Conservation (phyloP, 129 eudicot species). For the Saussurea involucrata region DNA sequence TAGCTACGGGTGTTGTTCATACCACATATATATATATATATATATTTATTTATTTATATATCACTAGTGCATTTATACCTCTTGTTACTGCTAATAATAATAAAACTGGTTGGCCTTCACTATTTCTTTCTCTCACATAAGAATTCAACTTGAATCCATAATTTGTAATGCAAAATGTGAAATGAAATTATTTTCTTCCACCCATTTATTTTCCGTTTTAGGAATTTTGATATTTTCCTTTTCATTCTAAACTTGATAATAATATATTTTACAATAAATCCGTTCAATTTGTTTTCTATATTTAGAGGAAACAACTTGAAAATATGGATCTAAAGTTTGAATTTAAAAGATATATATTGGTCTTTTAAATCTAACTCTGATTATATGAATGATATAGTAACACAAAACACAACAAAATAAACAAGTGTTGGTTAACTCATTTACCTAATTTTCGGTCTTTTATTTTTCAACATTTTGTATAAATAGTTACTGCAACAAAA, state of each 20-base stretch:
- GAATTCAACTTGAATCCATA: background rate
- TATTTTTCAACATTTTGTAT: background rate
- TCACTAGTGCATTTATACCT: slow-evolving; percentile 3
- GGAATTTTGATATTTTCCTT: background rate
- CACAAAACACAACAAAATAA: background rate
- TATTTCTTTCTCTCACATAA: background rate
- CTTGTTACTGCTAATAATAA: background rate
- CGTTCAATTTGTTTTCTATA: background rate
- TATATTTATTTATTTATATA: no score
- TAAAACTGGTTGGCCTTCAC: background rate
- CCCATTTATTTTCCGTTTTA: background rate
- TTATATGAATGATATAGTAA: background rate
- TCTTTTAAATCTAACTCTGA: background rate
- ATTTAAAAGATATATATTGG: no score
- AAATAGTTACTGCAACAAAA: background rate
- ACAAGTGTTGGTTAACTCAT: background rate
- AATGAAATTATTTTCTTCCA: background rate
- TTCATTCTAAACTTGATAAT: background rate
- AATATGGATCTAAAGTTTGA: no score
- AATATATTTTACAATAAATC: no score
- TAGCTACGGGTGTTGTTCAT: background rate
- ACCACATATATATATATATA: no score
- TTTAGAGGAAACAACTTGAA: background rate
- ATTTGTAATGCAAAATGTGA: background rate
- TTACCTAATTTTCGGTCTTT: background rate